Percentiles rank a stretch among this genome's conserved stretches.
phyloP scores from a whole-genome alignment of 2,329 filamentous ascomycete genomes.

The Boeremia lycopersici region DNA sequence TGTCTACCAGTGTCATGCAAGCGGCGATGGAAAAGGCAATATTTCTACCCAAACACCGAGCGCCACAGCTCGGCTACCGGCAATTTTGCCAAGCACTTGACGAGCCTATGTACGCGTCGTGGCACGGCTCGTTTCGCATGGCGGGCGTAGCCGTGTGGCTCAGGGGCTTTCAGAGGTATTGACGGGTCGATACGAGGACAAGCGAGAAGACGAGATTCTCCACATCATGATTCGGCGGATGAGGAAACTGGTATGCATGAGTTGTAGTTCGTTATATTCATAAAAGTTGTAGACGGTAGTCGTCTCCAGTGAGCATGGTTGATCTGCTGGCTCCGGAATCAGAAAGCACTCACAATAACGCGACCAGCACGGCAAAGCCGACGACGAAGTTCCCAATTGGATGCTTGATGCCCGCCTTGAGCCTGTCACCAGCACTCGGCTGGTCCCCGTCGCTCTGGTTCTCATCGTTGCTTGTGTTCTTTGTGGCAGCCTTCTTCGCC shows the following conservation, averaged over 20 bases:
- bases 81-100: constrained; percentile 4
- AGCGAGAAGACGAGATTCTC: constrained; percentile 23
- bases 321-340: constrained; percentile 15
- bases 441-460: constrained; percentile 13
- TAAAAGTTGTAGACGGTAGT: neutral
- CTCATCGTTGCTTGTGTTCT: constrained; percentile 12
- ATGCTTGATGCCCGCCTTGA: constrained; percentile 30
- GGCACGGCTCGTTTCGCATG: neutral
- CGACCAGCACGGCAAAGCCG: constrained; percentile 21
- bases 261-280: constrained; percentile 12
- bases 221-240: constrained; percentile 28
- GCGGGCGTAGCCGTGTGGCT: constrained; percentile 4
- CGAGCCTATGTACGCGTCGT: neutral
- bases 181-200: constrained; percentile 26
- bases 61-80: constrained; percentile 6
- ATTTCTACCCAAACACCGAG: neutral
- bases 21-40: neutral
- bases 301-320: constrained; percentile 19
- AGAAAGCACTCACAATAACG: constrained; percentile 30
- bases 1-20: neutral
- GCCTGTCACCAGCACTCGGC: constrained; percentile 24
- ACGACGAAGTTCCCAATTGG: constrained; percentile 32
- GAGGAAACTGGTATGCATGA: constrained; percentile 29
- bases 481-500: constrained; percentile 23
- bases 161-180: constrained; percentile 24